Percentiles rank a stretch among this genome's conserved stretches.
Evolutionary conservation across 1,284 basidiomycete genomes (phyloP).

Genomic region (Volvariella surrecta): DNA sequence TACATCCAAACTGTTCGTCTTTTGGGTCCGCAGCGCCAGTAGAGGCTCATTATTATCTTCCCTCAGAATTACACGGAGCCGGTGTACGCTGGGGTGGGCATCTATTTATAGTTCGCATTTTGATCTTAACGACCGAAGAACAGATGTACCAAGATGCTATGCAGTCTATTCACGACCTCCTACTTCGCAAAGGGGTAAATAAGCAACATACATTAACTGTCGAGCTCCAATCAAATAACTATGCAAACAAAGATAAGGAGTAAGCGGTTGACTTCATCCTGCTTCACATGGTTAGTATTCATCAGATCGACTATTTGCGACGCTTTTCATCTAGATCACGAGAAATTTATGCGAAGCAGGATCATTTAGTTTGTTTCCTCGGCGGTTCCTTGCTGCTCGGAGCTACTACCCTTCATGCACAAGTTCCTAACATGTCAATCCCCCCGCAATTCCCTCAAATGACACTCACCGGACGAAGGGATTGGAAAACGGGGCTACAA

Average conservation of each 20-base stretch:
- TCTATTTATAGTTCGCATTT: neutral
- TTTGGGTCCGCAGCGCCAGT: neutral
- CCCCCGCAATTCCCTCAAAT: constrained; percentile 47
- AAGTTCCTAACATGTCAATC: constrained; percentile 32
- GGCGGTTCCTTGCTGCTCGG: constrained; percentile 90
- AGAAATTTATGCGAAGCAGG: constrained; percentile 73
- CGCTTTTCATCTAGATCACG: no score
- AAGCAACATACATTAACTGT: constrained; percentile 60
- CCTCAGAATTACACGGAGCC: constrained; percentile 52
- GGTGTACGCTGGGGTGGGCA: constrained; percentile 55
- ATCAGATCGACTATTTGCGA: constrained; percentile 8
- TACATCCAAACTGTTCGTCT: constrained; percentile 55
- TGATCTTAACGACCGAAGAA: constrained; percentile 1
- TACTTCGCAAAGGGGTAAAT: constrained; percentile 51
- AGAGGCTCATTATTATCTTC: constrained; percentile 5
- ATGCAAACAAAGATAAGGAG: constrained; percentile 16
- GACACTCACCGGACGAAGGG: constrained; percentile 44
- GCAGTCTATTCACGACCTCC: constrained; percentile 60
- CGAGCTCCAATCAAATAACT: constrained; percentile 50
- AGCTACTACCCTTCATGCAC: constrained; percentile 53
- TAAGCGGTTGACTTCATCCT: neutral
- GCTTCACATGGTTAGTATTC: constrained; percentile 5
- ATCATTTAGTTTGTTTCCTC: constrained; percentile 95
- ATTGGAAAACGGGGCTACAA: constrained; percentile 73
- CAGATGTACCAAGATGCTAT: constrained; percentile 78